Base-by-base conservation (phyloP, 305 asterid genomes). In the Solanum hybrid region DNA sequence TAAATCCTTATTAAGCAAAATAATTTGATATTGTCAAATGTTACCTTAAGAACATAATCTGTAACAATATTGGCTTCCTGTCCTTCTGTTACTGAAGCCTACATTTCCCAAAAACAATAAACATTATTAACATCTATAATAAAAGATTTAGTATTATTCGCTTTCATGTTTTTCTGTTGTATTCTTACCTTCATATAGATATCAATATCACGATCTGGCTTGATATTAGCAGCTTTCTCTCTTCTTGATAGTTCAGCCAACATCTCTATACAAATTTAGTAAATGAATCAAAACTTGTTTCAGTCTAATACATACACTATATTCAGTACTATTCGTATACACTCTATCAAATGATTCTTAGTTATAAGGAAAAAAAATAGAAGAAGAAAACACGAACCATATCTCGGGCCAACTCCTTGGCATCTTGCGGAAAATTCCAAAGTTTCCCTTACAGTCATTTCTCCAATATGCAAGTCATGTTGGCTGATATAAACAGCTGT, bases 371-470 rank as follows among this genome's bases (percentile, higher is more conserved):
- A 72, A 71, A 45, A 27, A 29, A 75, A 26, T 4, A 45, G 64
- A 51, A 51, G 66, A 26, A 42, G 17, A 26, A 26, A 51, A 40
- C 31, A 72, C 98, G 51, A 88, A 97, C 99, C 97, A 80, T 95
- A 94, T 75, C 96, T 93, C 3, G 95, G 92, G 72, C 99, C 99
- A 79, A 95, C 96, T 0, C 99, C 99, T 89, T 95, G 99, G 90
- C 97, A 96, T 92, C 99, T 92, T 7, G 98, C 98, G 0, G 99
- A 95, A 86, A 96, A 97, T 22, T 95, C 96, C 38, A 97, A 84
- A 24, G 98, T 97, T 90, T 97, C 99, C 90, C 94, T 92, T 0
- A 96, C 99, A 1, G 99, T 97, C 98, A 97, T 90, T 89, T 97
- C 99, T 87, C 98, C 98, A 26, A 94, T 92, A 90, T 97, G 99